These are phyloP conservation scores for Parsonsia alboflavescens DNA, from an alignment of 257 asterid species.

Conservation along the genomic window DNA sequence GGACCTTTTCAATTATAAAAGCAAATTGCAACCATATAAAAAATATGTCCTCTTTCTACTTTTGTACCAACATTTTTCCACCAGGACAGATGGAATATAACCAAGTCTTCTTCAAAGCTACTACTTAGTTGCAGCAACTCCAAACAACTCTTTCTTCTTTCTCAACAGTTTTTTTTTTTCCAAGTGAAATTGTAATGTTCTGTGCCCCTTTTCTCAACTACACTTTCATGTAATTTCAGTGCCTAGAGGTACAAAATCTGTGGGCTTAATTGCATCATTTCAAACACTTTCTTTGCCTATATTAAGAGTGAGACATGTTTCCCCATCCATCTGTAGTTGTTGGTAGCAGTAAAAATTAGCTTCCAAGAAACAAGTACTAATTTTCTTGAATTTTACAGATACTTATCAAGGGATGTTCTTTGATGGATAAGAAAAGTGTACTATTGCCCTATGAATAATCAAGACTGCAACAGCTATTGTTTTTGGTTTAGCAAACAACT, in stretches of 20 bases:
- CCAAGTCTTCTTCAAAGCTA: constrained; percentile 4
- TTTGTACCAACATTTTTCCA: background rate
- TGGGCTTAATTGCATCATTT: background rate
- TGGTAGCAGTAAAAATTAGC: background rate
- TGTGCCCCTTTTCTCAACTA: background rate
- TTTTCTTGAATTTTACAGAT: background rate
- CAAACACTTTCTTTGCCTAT: background rate
- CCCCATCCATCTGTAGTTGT: background rate
- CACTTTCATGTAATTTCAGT: background rate
- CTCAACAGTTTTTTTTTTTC: constrained; percentile 10
- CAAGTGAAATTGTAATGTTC: constrained; percentile 12
- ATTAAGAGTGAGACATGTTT: background rate
- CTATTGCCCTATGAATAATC: no score
- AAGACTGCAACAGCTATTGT: no score
- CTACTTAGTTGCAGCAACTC: constrained; percentile 41
- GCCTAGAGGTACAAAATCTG: background rate
- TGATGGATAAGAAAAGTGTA: no score
- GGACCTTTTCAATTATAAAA: background rate
- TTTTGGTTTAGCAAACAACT: no score
- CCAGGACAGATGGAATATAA: background rate
- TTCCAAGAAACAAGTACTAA: background rate
- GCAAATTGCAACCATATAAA: no score
- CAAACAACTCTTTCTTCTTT: constrained; percentile 33
- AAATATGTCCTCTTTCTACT: background rate
- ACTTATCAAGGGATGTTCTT: background rate